Conservation (phyloP, 345 rosid species). For the Dovyalis caffra region DNA sequence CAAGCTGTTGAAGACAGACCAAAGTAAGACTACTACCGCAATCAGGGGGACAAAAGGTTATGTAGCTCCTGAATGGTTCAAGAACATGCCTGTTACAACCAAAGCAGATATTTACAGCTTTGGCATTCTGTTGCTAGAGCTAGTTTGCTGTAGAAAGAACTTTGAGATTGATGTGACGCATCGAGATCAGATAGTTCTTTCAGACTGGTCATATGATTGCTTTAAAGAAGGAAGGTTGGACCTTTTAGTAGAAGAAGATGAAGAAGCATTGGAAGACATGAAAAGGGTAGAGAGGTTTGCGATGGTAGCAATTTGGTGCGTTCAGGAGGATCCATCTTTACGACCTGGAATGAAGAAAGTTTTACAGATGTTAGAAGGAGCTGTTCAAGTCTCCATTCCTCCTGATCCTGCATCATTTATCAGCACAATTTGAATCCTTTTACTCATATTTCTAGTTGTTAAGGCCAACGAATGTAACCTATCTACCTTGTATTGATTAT, state of each 20-base stretch:
- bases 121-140: conserved; percentile 15
- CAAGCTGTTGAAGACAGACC: conserved; percentile 30
- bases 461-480: too few species aligned
- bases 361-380: too few species aligned
- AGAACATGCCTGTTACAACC: conserved; percentile 36
- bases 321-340: conserved; percentile 17
- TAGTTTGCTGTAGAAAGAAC: conserved; percentile 1
- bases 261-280: conserved; percentile 18
- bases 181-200: background rate
- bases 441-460: too few species aligned
- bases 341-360: too few species aligned
- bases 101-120: conserved; percentile 48
- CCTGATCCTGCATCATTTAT: conserved; percentile 22
- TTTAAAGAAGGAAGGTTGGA: conserved; percentile 9
- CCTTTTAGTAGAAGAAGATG: conserved; percentile 15
- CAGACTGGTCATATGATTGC: conserved; percentile 18
- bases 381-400: conserved; percentile 25
- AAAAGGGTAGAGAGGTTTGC: conserved; percentile 12
- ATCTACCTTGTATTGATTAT: too few species aligned
- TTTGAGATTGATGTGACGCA: background rate
- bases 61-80: conserved; percentile 48
- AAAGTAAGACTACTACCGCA: conserved; percentile 26
- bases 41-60: conserved; percentile 45
- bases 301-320: conserved; percentile 18
- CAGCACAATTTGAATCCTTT: background rate